Evolutionary conservation across 2,329 filamentous ascomycete genomes (phyloP), one percentile per base, ranked within the genome.

Genomic region (Cordyceps militaris): DNA sequence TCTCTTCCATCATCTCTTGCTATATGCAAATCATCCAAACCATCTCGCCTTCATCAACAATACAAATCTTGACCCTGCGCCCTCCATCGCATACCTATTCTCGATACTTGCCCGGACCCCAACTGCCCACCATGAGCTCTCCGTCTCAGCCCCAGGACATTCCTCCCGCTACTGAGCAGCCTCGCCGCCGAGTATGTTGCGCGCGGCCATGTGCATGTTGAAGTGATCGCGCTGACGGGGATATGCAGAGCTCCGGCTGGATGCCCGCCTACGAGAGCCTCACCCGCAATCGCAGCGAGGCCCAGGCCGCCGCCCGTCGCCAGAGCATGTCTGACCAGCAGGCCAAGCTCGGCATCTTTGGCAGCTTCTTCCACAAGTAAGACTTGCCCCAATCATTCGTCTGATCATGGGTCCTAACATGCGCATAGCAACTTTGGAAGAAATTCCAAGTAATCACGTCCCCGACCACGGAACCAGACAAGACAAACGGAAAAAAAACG

Each of bases 331-430:
- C 73, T 30, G 81, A 84, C 58, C 81, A 84, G 66, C 74, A 75
- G 59, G 73, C 73, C 14, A 68, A 73, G 51, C 66, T 74, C 1
- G 80, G 80, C 42, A 69, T 83, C 61, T 70, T 84, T 53, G 78
- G 78, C 56, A 73, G 76, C 61, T 75, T 83, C 71, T 84, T 82
- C 78, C 75, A 82, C 63, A 82, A 77, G 81, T 84, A 68, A 55
- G 78, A 21, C n/a, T 11, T 32, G 51, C 3, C 1, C 11, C 21
- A 3, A 34, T 3, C 14, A 7, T 36, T 6, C 24, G 9, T 4
- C 23, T 34, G 11, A 46, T 1, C 5, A 9, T 13, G 8, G 16
- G 8, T 23, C 28, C 36, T 59, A 21, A 59, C 52, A 32, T 3
- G 1, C 10, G 9, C 3, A 42, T 9, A 60, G 58, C 26, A 59